Percentiles rank a stretch among this genome's conserved stretches.
These are phyloP conservation scores for Ambrosiella xylebori DNA, from an alignment of 2,329 filamentous ascomycete species.

Conservation along the genomic window DNA sequence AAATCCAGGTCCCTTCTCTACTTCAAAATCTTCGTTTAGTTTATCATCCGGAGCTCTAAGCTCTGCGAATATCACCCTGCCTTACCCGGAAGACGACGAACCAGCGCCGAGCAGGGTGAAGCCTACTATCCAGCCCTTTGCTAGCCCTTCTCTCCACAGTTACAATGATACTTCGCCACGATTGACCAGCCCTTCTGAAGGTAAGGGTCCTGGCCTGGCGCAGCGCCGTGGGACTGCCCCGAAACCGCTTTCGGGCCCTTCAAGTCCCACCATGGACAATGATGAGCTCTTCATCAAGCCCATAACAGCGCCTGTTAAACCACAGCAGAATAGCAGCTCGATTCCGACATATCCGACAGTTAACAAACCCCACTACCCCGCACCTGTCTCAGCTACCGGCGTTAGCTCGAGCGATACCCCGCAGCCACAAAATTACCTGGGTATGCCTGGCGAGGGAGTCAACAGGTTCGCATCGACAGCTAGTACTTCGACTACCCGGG, in stretches of 20 bases:
- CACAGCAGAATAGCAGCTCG: neutral
- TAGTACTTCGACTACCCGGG: conserved; percentile 82
- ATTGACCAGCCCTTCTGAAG: conserved; percentile 36
- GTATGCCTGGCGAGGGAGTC: conserved; percentile 29
- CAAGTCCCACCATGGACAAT: conserved; percentile 57
- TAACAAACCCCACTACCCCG: conserved; percentile 44
- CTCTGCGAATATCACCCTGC: conserved; percentile 43
- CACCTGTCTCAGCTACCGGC: conserved; percentile 24
- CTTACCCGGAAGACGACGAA: conserved; percentile 58
- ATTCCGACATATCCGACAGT: conserved; percentile 19
- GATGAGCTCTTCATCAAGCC: conserved; percentile 65
- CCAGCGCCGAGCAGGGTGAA: conserved; percentile 20
- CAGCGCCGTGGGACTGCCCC: conserved; percentile 70
- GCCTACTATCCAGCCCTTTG: conserved; percentile 20
- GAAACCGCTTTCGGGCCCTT: conserved; percentile 68
- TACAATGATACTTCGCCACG: conserved; percentile 36
- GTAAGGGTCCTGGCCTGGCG: conserved; percentile 49
- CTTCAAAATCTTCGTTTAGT: conserved; percentile 39
- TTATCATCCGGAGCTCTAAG: conserved; percentile 53
- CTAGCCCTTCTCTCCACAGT: conserved; percentile 29
- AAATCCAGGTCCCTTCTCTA: conserved; percentile 25
- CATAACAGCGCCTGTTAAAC: conserved; percentile 27
- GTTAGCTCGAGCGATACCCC: conserved; percentile 5
- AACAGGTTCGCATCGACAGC: conserved; percentile 62
- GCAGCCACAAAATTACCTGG: conserved; percentile 16